Evolutionary conservation across 495 filamentous ascomycete species (phyloP), one percentile per base, ranked within the genome.

Genomic region (Hypoxylon lienhwacheense): DNA sequence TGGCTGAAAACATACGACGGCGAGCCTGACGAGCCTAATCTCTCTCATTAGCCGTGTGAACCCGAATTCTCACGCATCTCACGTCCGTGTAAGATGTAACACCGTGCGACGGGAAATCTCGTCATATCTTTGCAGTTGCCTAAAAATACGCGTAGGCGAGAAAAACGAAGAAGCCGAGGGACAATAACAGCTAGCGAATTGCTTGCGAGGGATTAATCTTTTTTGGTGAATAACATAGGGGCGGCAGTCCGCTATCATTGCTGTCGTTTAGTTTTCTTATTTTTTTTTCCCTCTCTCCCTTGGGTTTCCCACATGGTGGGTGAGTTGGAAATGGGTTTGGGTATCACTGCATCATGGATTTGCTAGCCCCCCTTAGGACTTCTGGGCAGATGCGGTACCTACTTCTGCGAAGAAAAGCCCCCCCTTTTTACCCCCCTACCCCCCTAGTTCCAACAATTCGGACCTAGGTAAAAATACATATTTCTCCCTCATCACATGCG

Each of bases 331-430:
- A 24, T 24, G 44, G 10, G 44, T 29, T 55, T 55, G 57, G 51
- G 57, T 61, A 61, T 52, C 57, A 61, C 55, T 61, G 57, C 57
- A 55, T 61, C 46, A 55, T 61, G 57, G 45, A 54, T 47, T 50
- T 12, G 44, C 43, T 55, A 28, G 53, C 32, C 37, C 24, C 40
- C 20, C 39, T 15, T 39, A n/a, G n/a, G n/a, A n/a, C n/a, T n/a
- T n/a, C n/a, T n/a, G n/a, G n/a, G n/a, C n/a, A n/a, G n/a, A n/a
- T n/a, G n/a, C n/a, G n/a, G n/a, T n/a, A n/a, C n/a, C n/a, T n/a
- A n/a, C n/a, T n/a, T n/a, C n/a, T n/a, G n/a, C n/a, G n/a, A n/a
- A n/a, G n/a, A n/a, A n/a, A n/a, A n/a, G n/a, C n/a, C n/a, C n/a
- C n/a, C n/a, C n/a, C n/a, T n/a, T n/a, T n/a, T n/a, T n/a, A n/a